A percentile compares a stretch with the other conserved stretches of the same genome.
These are phyloP conservation scores for Mycogone perniciosa DNA, from an alignment of 2,329 filamentous ascomycete genomes.

Conservation along the genomic window DNA sequence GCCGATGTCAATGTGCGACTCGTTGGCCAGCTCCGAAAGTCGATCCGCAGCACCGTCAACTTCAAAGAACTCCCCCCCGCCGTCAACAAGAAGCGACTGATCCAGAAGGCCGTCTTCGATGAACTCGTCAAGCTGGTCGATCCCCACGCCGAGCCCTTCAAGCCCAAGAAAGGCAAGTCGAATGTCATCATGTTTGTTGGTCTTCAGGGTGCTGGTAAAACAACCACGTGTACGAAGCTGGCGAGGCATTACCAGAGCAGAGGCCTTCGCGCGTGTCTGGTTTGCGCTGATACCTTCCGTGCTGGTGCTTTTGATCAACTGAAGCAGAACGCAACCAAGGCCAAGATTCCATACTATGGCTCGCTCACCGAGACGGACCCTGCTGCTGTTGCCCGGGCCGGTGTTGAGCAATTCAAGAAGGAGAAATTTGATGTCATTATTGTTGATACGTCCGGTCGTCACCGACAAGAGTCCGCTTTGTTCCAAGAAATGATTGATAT, in stretches of 20 bases:
- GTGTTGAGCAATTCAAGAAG: constrained; percentile 98
- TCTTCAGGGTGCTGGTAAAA: constrained; percentile 95
- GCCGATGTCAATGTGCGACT: constrained; percentile 96
- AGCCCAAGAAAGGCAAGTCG: constrained; percentile 89
- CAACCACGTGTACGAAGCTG: constrained; percentile 95
- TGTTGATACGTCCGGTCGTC: constrained; percentile 91
- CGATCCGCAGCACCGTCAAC: constrained; percentile 84
- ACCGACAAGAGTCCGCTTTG: constrained; percentile 88
- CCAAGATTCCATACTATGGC: constrained; percentile 98
- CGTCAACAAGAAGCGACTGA: constrained; percentile 96
- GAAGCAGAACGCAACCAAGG: constrained; percentile 98
- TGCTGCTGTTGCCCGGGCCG: constrained; percentile 85
- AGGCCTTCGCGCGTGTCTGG: constrained; percentile 86
- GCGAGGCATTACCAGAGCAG: constrained; percentile 90
- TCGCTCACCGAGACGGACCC: constrained; percentile 95
- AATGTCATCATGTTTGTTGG: constrained; percentile 99
- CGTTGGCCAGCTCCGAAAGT: constrained; percentile 84
- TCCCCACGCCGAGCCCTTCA: constrained; percentile 90
- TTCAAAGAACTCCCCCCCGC: constrained; percentile 87
- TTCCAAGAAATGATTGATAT: constrained; percentile 99
- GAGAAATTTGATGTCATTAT: constrained; percentile 98
- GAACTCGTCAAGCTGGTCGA: constrained; percentile 94
- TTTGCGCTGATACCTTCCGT: constrained; percentile 97
- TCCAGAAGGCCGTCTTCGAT: constrained; percentile 96
- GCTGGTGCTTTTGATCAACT: constrained; percentile 97